A percentile compares a stretch with the other conserved stretches of the same genome.
Evolutionary conservation across 192 early-diverging fungal genomes (phyloP).

Genomic region (Coemansia sp.): DNA sequence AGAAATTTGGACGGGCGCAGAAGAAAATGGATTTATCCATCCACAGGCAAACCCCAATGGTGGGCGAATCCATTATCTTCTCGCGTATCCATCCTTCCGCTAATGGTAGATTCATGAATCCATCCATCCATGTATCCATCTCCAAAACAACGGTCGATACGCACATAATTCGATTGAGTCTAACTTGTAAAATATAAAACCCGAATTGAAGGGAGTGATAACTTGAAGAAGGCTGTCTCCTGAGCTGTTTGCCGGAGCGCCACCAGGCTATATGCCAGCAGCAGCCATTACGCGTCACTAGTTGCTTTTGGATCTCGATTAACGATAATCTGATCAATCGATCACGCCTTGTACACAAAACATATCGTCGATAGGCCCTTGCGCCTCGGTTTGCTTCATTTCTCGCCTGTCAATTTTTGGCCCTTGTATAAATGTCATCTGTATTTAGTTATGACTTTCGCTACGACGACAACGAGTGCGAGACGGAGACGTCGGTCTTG

Average conservation of each 20-base stretch:
- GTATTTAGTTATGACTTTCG: slow-evolving; percentile 48
- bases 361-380: not conserved
- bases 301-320: not conserved
- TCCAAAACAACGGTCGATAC: slow-evolving; percentile 16
- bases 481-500: slow-evolving; percentile 43
- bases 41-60: not conserved
- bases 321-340: not conserved
- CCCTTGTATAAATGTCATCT: slow-evolving; percentile 23
- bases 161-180: slow-evolving; percentile 46
- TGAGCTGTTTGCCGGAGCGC: not conserved
- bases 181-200: slow-evolving; percentile 36
- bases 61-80: not conserved
- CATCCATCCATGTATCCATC: slow-evolving; percentile 13
- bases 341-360: not conserved
- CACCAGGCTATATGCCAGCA: not conserved
- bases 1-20: not conserved
- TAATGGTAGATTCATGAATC: not conserved
- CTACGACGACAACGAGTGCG: slow-evolving; percentile 52
- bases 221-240: slow-evolving; percentile 16
- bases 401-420: not conserved
- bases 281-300: not conserved
- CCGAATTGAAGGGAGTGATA: slow-evolving; percentile 32
- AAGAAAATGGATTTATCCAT: not conserved
- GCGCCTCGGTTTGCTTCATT: not conserved
- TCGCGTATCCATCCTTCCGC: not conserved